These are phyloP conservation scores for Quercus tomentella DNA, from an alignment of 331 rosid species.

Conservation along the genomic window DNA sequence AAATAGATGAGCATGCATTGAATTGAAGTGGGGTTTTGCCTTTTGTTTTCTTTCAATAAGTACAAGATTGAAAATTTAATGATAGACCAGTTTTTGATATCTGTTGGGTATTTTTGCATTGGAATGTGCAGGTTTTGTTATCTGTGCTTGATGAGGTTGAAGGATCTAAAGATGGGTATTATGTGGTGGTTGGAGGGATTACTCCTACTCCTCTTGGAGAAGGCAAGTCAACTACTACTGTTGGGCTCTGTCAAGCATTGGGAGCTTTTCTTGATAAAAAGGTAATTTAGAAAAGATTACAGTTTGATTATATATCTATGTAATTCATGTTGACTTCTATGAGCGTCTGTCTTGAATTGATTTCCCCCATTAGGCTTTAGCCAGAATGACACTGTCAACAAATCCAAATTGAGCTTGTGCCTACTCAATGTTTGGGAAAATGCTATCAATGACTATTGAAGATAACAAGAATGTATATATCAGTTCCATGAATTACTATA, in stretches of 20 bases:
- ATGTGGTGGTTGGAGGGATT: conserved; percentile 97
- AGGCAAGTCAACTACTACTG: conserved; percentile 96
- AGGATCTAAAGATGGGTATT: conserved; percentile 70
- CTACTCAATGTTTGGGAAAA: background rate
- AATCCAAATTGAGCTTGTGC: background rate
- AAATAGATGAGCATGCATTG: background rate
- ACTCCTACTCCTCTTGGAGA: conserved; percentile 98
- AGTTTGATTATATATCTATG: background rate
- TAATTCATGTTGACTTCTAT: background rate
- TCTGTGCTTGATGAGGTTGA: conserved; percentile 70
- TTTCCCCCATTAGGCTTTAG: background rate
- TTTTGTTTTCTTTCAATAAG: background rate
- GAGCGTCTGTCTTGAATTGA: background rate
- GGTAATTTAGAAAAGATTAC: conserved; percentile 34
- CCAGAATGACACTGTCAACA: background rate
- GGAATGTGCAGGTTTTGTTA: conserved; percentile 59
- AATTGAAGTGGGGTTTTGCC: background rate
- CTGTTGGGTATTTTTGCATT: background rate
- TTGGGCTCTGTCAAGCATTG: conserved; percentile 97
- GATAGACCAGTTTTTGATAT: background rate
- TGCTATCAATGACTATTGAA: background rate
- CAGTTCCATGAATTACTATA: background rate
- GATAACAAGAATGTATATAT: background rate
- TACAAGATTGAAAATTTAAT: background rate
- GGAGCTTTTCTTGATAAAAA: conserved; percentile 95